These are phyloP conservation scores for Verticillium alfalfae DNA, from an alignment of 2,329 filamentous ascomycete genomes.

Conservation along the genomic window DNA sequence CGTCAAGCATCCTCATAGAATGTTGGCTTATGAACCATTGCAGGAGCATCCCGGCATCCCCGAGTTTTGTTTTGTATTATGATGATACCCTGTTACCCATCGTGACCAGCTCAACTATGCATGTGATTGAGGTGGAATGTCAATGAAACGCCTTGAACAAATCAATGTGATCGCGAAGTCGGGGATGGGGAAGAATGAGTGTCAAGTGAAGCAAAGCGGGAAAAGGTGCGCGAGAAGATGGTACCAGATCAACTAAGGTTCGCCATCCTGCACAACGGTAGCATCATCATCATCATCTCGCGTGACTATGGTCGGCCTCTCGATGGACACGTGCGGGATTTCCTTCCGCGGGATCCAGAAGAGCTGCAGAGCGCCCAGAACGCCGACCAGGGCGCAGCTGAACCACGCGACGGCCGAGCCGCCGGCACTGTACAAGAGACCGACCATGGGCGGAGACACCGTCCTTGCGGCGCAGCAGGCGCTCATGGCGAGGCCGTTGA, in stretches of 20 bases:
- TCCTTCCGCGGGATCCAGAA: conserved; percentile 9
- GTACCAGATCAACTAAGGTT: neutral
- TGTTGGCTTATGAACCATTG: neutral
- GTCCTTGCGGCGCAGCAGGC: conserved; percentile 68
- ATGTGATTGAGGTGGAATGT: neutral
- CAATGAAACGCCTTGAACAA: neutral
- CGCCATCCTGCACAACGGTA: neutral
- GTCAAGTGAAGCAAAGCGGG: too few species aligned
- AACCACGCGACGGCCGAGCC: conserved; percentile 37
- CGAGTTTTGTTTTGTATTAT: neutral
- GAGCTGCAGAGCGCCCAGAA: conserved; percentile 8
- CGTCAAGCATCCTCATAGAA: too few species aligned
- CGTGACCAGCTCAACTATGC: neutral
- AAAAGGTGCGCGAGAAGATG: neutral
- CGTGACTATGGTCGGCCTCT: neutral
- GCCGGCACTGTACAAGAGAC: conserved; percentile 60
- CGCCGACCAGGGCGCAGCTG: conserved; percentile 20
- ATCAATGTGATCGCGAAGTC: neutral
- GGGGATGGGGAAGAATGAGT: neutral
- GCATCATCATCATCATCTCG: neutral
- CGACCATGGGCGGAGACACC: conserved; percentile 62
- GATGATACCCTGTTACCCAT: neutral
- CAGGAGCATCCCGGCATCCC: neutral
- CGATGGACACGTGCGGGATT: conserved; percentile 16
- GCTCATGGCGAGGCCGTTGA: conserved; percentile 68